phyloP scores from a whole-genome alignment of 2,329 filamentous ascomycete genomes.

The Magnaporthiopsis poae region DNA sequence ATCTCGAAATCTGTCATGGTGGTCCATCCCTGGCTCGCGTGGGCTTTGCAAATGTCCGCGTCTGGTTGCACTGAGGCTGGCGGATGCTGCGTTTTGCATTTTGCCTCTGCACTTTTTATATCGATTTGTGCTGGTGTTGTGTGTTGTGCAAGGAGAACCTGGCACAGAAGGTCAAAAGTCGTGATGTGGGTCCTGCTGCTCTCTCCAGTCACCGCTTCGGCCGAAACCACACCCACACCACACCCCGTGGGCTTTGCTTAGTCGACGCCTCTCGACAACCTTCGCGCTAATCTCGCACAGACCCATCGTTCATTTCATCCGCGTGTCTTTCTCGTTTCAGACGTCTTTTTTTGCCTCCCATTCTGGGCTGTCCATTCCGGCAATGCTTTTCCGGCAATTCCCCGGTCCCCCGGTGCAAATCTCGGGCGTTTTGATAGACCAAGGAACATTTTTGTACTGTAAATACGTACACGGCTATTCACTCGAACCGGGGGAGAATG shows the following conservation, averaged over 20 bases:
- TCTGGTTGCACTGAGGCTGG: not conserved
- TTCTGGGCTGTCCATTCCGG: not conserved
- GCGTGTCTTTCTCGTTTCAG: not conserved
- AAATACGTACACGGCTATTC: too few species aligned
- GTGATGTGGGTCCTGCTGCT: too few species aligned
- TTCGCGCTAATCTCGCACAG: not conserved
- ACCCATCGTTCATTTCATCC: slow-evolving; percentile 1
- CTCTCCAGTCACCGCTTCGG: too few species aligned
- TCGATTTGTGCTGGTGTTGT: too few species aligned
- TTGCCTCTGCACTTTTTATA: too few species aligned
- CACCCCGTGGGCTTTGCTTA: not conserved
- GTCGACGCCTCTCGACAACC: not conserved
- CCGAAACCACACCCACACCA: not conserved
- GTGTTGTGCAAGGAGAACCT: too few species aligned
- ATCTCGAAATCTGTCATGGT: not conserved
- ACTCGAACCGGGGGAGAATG: too few species aligned
- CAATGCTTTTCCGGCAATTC: not conserved
- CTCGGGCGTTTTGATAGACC: not conserved
- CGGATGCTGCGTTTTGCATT: not conserved
- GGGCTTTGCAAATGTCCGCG: not conserved
- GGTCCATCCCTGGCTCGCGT: too few species aligned
- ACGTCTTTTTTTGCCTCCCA: not conserved
- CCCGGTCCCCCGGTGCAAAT: not conserved
- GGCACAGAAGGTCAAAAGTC: too few species aligned
- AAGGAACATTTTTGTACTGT: too few species aligned